These are phyloP conservation scores for Annulohypoxylon stygium DNA, from an alignment of 495 filamentous ascomycete species.

Conservation along the genomic window DNA sequence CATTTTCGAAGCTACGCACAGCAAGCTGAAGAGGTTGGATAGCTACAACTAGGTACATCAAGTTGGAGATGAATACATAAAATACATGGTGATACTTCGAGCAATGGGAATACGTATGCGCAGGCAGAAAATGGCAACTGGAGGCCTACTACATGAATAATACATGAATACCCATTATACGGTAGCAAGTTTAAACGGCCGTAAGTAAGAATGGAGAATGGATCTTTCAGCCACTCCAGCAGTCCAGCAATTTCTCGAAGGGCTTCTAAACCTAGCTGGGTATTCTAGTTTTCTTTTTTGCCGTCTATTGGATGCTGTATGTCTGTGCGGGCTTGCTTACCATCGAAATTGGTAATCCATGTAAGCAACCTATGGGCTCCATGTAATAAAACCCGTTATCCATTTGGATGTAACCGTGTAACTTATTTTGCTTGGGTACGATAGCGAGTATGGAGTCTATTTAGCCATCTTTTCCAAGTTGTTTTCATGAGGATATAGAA, in stretches of 20 bases:
- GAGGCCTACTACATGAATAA: not conserved
- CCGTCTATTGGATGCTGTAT: not conserved
- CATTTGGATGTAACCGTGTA: slow-evolving; percentile 1
- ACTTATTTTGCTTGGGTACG: not conserved
- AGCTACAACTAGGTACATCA: slow-evolving; percentile 20
- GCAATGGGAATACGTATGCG: not conserved
- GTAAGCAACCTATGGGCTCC: not conserved
- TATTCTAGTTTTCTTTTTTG: slow-evolving; percentile 2
- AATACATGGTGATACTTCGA: not conserved
- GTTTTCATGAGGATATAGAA: not conserved
- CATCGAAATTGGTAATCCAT: not conserved
- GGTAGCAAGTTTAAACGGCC: slow-evolving; percentile 30
- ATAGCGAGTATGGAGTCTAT: not conserved
- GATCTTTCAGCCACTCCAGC: slow-evolving; percentile 5
- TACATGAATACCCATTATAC: not conserved
- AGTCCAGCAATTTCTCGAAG: slow-evolving; percentile 18
- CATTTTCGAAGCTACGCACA: slow-evolving; percentile 21
- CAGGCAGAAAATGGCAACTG: not conserved
- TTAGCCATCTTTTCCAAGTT: slow-evolving; percentile 9
- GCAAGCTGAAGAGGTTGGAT: slow-evolving; percentile 25
- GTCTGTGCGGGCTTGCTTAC: slow-evolving; percentile 12
- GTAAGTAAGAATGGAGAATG: slow-evolving; percentile 19
- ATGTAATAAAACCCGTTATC: slow-evolving; percentile 8
- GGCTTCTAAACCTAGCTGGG: slow-evolving; percentile 2
- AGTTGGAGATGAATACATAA: slow-evolving; percentile 28